Evolutionary conservation across 1,139 yeast species (phyloP).

Genomic region (Debaryomyces subglobosus): DNA sequence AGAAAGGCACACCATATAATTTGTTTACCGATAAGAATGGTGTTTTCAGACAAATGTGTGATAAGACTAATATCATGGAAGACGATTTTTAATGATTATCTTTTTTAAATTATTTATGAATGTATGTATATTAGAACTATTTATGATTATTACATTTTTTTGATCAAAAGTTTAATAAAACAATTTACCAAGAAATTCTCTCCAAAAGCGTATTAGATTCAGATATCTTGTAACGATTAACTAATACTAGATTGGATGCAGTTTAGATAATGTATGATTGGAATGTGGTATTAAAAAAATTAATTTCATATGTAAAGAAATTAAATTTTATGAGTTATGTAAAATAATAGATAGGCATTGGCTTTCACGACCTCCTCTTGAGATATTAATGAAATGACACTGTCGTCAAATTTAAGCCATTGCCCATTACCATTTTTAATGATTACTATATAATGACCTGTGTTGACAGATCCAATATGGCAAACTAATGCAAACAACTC

Average conservation of each 20-base stretch:
- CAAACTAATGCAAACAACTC: constrained; percentile 86
- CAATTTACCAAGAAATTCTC: neutral
- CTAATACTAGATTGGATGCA: neutral
- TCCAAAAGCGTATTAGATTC: neutral
- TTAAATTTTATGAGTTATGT: constrained; percentile 57
- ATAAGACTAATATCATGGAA: constrained; percentile 32
- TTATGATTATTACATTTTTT: neutral
- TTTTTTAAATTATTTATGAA: neutral
- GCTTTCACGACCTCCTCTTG: constrained; percentile 66
- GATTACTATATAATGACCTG: constrained; percentile 90
- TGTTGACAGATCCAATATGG: constrained; percentile 89
- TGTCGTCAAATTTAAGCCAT: constrained; percentile 94
- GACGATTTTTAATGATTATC: constrained; percentile 19
- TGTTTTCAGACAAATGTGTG: constrained; percentile 43
- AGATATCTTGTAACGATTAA: too few relatives aligned
- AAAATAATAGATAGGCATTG: constrained; percentile 80
- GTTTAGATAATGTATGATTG: neutral
- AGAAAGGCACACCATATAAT: constrained; percentile 51
- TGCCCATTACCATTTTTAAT: constrained; percentile 69
- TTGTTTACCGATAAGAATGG: constrained; percentile 40
- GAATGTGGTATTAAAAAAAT: neutral
- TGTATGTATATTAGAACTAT: neutral
- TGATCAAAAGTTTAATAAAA: neutral
- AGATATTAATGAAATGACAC: constrained; percentile 70
- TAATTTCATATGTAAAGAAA: neutral